Base-by-base conservation (phyloP, 345 rosid genomes). In the Sonneratia caseolaris region DNA sequence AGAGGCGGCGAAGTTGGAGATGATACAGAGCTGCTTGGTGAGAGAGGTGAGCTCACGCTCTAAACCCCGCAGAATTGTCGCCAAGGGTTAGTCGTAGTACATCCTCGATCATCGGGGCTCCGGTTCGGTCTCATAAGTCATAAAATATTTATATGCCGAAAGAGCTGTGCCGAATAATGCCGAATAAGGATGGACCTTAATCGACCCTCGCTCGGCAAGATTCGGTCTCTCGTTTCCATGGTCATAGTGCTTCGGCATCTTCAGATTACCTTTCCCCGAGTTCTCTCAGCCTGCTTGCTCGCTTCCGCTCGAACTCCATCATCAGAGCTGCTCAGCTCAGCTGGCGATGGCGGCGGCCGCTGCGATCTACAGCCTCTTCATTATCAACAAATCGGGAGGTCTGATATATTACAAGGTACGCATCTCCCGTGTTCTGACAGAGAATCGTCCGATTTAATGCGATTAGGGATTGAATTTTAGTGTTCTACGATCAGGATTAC, bases 381-480 rank as follows among this genome's bases (percentile, higher is more conserved):
- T 91, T 55, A 89, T 91, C 69, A 89, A 91, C 86, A 91, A 91
- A 81, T 91, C 97, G 42, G 97, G 95, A 56, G 97, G 97, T 56
- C 84, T 89, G 77, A 91, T 91, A 68, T 89, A 83, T 73, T 87
- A 89, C 81, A 93, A 91, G 97, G 96, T 89, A 82, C 18, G 7
- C 56, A 67, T 68, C 56, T n/a, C 56, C 55, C 6, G 13, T 6
- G 37, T 32, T 10, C 66, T 1, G 38, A 27, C 53, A 45, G 5
- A 7, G 37, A 45, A 42, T 43, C 48, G 36, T n/a, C 51, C 9
- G 32, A 68, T 68, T 27, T 68, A 18, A 3, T n/a, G 36, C 19
- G 32, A 19, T 43, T 45, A 22, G 35, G 70, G 56, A 21, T 4
- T 68, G 38, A 22, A 68, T 43, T 67, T 67, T 22, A 16, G 42